Conservation (phyloP, 148 eudicot species). For the Rhododendron griersonianum region DNA sequence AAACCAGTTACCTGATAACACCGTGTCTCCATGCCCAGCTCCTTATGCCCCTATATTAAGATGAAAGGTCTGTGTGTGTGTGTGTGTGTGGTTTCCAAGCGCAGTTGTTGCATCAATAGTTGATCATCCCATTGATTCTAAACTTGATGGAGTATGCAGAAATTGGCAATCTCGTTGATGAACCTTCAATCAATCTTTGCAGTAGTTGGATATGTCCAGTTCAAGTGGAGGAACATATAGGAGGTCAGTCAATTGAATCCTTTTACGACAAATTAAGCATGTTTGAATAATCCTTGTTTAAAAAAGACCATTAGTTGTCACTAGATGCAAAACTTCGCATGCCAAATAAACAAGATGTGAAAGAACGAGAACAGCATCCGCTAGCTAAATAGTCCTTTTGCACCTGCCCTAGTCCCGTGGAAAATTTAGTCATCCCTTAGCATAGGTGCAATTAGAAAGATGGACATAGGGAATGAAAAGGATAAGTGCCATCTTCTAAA, state of each 20-base stretch:
- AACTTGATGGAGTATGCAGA: slow-evolving; percentile 4
- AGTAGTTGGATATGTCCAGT: neutral
- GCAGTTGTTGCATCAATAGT: neutral
- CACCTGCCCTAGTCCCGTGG: neutral
- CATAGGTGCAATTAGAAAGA: neutral
- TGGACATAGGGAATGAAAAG: neutral
- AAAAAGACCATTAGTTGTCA: neutral
- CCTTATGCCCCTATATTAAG: slow-evolving; percentile 76
- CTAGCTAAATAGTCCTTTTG: neutral
- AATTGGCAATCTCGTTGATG: neutral
- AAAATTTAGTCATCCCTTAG: neutral
- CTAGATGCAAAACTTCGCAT: too few relatives aligned
- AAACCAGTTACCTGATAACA: slow-evolving; percentile 87
- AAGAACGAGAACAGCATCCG: neutral
- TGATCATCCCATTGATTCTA: neutral
- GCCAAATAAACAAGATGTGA: neutral
- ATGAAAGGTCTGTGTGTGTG: slow-evolving; percentile 32
- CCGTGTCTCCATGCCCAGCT: slow-evolving; percentile 92
- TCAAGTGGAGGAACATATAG: neutral
- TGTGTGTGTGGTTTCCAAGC: too few relatives aligned
- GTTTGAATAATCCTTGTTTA: neutral
- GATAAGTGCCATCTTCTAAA: neutral
- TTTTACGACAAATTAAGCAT: neutral
- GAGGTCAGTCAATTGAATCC: too few relatives aligned
- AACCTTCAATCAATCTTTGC: neutral